phyloP scores from a whole-genome alignment of 441 rosid species.

The Croton setiger region DNA sequence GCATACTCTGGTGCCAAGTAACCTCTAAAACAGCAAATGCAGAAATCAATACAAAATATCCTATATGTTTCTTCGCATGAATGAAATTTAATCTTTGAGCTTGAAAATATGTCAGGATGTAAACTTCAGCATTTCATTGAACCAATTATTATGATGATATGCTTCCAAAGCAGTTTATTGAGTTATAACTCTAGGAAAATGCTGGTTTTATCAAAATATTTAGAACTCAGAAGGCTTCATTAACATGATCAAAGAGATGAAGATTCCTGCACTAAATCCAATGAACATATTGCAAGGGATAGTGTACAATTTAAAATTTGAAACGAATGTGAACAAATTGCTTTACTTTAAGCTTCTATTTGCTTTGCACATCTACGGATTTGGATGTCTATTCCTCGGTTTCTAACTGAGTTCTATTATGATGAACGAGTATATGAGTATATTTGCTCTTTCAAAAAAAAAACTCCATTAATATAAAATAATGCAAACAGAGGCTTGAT shows the following conservation, averaged over 20 bases:
- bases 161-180: not conserved
- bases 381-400: no score
- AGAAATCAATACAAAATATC: slow-evolving; percentile 13
- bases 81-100: not conserved
- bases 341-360: no score
- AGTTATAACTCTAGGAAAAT: not conserved
- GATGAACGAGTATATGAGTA: no score
- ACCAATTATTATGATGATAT: not conserved
- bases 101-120: not conserved
- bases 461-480: not conserved
- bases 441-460: no score
- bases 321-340: no score
- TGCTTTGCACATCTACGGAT: no score
- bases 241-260: not conserved
- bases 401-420: no score
- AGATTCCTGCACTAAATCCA: no score
- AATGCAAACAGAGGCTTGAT: not conserved
- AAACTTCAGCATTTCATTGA: not conserved
- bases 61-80: not conserved
- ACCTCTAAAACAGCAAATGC: slow-evolving; percentile 55
- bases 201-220: not conserved
- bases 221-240: not conserved
- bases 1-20: slow-evolving; percentile 99
- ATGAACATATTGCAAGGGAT: no score
- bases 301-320: no score